Base-by-base conservation (phyloP, 2,329 filamentous ascomycete genomes). In the Rhynchosporium graminicola region DNA sequence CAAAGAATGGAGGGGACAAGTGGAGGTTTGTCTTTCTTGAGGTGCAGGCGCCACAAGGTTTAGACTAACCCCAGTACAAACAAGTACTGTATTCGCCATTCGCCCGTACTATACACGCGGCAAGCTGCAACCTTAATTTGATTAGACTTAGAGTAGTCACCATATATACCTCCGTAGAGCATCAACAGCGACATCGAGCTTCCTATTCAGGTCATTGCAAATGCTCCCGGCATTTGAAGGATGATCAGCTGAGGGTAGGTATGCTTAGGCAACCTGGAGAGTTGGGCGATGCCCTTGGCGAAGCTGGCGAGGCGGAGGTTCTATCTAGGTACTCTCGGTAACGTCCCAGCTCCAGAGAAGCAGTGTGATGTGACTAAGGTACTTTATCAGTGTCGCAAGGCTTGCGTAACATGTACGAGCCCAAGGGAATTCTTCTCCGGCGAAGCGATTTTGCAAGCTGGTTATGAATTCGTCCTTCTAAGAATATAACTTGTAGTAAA, bases 151-250 rank as follows among this genome's bases (percentile, higher is more conserved):
- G 46, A 31, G 10, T 54, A 8, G 31, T 12, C 31, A 20, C 20
- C 20, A 20, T 1, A 20, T 20, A 20, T 20, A 20, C 20, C 20
- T 20, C 20, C 20, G 20, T 20, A 20, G 31, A 54, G 47, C 51
- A 38, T 56, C 26, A 36, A 36, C 9, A 36, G 43, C 45, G 12
- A 29, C 28, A 60, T n/a, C 57, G 60, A 66, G 60, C 64, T 64
- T 64, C 64, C 64, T 64, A 62, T 66, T 66, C 47, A 52, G 60
- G 64, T n/a, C 38, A 31, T 38, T 26, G 31, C 15, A 52, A n/a
- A 36, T 36, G 54, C 28, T 31, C 38, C 40, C 62, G 64, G 64
- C 62, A 66, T 56, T 63, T 62, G 33, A 5, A 40, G 50, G 8
- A 33, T n/a, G 50, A 52, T 52, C 50, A 33, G 50, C 50, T 40